Percentiles rank a stretch among this genome's conserved stretches.
Conservation (phyloP, 164 flowering plant genomes). For the Nymphaea colorata region DNA sequence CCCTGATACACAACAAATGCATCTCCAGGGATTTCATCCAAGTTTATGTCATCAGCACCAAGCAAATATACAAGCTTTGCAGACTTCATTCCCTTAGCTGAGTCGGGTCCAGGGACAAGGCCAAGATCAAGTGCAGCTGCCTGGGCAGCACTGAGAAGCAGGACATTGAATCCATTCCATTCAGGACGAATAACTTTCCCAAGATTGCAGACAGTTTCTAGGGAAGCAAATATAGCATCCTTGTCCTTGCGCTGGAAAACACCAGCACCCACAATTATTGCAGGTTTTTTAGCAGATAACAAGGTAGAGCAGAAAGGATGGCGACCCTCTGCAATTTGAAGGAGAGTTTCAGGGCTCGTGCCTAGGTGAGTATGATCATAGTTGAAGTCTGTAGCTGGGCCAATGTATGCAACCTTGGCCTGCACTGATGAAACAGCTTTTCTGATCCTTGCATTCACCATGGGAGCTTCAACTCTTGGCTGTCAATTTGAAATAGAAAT, state of each 20-base stretch:
- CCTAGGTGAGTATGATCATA: slow-evolving; percentile 85
- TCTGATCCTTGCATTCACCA: slow-evolving; percentile 95
- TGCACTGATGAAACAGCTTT: slow-evolving; percentile 68
- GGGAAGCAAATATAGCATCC: slow-evolving; percentile 57
- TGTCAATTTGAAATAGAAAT: slow-evolving; percentile 12
- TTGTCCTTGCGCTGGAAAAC: slow-evolving; percentile 70
- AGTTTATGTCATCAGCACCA: slow-evolving; percentile 90
- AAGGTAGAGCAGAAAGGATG: slow-evolving; percentile 68
- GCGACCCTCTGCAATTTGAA: slow-evolving; percentile 73
- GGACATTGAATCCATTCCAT: slow-evolving; percentile 85
- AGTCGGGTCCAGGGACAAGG: slow-evolving; percentile 49
- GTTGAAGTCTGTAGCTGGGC: slow-evolving; percentile 79
- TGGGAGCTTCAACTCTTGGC: slow-evolving; percentile 99
- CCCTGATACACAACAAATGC: slow-evolving; percentile 99
- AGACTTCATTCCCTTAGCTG: slow-evolving; percentile 44
- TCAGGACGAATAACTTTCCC: slow-evolving; percentile 63
- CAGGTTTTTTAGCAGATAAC: slow-evolving; percentile 73
- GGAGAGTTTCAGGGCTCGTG: slow-evolving; percentile 68
- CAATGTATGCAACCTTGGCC: slow-evolving; percentile 95
- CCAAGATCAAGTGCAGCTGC: slow-evolving; percentile 97
- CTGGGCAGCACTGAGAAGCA: slow-evolving; percentile 92
- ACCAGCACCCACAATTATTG: slow-evolving; percentile 84
- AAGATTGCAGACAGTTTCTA: slow-evolving; percentile 56
- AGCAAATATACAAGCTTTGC: slow-evolving; percentile 82
- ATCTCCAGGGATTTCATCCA: slow-evolving; percentile 67